phyloP scores from a whole-genome alignment of 2,329 filamentous ascomycete genomes.

The Alternaria burnsii region DNA sequence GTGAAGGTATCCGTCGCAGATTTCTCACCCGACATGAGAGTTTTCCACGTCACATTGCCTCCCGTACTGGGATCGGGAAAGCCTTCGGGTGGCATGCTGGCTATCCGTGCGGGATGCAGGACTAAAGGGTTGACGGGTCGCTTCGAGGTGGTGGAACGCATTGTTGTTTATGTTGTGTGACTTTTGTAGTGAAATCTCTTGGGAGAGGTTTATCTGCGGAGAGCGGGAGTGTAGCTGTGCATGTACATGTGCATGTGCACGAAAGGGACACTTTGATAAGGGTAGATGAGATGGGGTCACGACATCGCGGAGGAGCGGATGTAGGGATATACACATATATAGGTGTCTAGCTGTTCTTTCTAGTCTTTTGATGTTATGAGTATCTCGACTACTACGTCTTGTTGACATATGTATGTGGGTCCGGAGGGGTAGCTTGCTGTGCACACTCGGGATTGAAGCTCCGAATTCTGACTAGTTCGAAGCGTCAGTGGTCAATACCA shows the following conservation, averaged over 20 bases:
- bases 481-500: not conserved
- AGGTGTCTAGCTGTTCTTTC: not conserved
- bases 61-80: constrained; percentile 17
- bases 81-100: constrained; percentile 5
- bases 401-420: constrained; percentile 6
- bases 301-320: not conserved
- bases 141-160: not conserved
- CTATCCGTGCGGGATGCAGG: not conserved
- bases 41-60: constrained; percentile 52
- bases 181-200: not conserved
- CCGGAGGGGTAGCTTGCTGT: not conserved
- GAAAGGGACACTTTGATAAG: not conserved
- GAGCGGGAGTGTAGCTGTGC: not conserved
- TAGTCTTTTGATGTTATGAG: not conserved
- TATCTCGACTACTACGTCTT: not conserved
- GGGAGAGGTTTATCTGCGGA: not conserved
- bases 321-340: not conserved
- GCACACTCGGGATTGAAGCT: constrained; percentile 2
- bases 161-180: constrained; percentile 4
- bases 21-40: constrained; percentile 48
- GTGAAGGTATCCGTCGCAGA: constrained; percentile 50
- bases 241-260: not conserved
- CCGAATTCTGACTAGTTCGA: not conserved
- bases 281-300: not conserved
- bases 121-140: not conserved